Base-by-base conservation (phyloP, 2,329 filamentous ascomycete genomes). In the Diaporthe sp. region DNA sequence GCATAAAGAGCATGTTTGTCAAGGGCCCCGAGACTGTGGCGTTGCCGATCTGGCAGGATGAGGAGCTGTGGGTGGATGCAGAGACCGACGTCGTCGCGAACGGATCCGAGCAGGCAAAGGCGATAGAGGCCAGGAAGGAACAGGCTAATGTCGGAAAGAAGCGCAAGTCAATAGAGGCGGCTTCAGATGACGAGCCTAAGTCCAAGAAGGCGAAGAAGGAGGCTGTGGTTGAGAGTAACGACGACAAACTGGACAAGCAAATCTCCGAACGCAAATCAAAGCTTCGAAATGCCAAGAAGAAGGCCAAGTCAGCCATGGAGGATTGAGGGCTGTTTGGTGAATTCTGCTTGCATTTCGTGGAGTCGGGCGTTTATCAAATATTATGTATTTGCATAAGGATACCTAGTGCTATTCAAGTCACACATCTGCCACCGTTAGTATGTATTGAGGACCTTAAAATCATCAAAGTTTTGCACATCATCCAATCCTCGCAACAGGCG, bases 41-140 rank as follows among this genome's bases (percentile, higher is more conserved):
- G 12, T 89, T 99, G 81, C 97, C 97, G n/a, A 92, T 99, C 82
- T 99, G 95, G 94, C 87, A 98, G 82, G 94, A 96, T 6, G 93
- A 95, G 79, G 95, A 98, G 88, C 88, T 99, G 78, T 99, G 97
- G 95, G 85, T 93, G 22, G 94, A 97, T 78, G 91, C 93, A 76
- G 89, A 92, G 77, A 92, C 95, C 77, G 91, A 93, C 81, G 91
- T 98, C 9, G 87, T 97, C 49, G 86, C 89, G 78, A 87, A 89
- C 51, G 85, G 83, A 49, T 86, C 88, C 75, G 88, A 88, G 79
- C 81, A 86, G 79, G 83, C 85, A 34, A 88, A 87, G 84, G 85
- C 86, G 13, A 81, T 87, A 44, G 80, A 83, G 55, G 82, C 81
- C 28, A 83, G 84, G 78, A 76, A 77, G 46, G 83, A 88, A 77